Percentiles rank a stretch among this genome's conserved stretches.
phyloP scores from a whole-genome alignment of 1,139 yeast species.

The Hansenula lynferdii region DNA sequence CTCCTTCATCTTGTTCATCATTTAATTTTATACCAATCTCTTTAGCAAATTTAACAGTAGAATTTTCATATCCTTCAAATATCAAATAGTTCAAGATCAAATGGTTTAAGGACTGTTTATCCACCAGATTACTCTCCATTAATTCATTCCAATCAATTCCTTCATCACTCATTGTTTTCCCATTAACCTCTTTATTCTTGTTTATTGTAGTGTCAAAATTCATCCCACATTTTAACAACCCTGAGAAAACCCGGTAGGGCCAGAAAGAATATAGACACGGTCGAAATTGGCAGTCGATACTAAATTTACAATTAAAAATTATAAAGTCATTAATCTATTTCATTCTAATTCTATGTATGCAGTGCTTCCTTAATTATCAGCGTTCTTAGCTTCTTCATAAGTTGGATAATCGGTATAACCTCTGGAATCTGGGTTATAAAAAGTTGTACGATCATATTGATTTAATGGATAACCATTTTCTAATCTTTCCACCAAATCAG shows the following conservation, averaged over 20 bases:
- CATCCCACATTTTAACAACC: no score
- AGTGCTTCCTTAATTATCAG: no score
- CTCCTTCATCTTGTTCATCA: not conserved
- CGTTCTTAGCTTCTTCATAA: conserved; percentile 8
- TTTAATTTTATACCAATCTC: conserved; percentile 32
- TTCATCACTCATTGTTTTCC: not conserved
- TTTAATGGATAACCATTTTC: conserved; percentile 38
- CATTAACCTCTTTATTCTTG: no score
- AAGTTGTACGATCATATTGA: conserved; percentile 32
- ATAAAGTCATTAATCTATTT: no score
- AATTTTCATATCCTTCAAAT: conserved; percentile 53
- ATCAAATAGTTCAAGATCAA: conserved; percentile 50
- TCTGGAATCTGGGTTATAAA: conserved; percentile 26
- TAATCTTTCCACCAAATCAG: conserved; percentile 44
- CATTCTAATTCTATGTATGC: no score
- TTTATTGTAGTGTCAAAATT: no score
- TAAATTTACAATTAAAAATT: no score
- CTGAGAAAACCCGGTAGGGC: no score
- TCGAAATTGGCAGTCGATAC: no score
- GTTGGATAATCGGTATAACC: conserved; percentile 30
- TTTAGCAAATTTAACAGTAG: conserved; percentile 44
- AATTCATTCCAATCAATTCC: conserved; percentile 1
- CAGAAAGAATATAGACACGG: no score
- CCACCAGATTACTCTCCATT: conserved; percentile 8
- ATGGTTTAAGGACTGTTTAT: conserved; percentile 36